A percentile compares a stretch with the other conserved stretches of the same genome.
phyloP scores from a whole-genome alignment of 306 rosid genomes.

The Malus asiatica region DNA sequence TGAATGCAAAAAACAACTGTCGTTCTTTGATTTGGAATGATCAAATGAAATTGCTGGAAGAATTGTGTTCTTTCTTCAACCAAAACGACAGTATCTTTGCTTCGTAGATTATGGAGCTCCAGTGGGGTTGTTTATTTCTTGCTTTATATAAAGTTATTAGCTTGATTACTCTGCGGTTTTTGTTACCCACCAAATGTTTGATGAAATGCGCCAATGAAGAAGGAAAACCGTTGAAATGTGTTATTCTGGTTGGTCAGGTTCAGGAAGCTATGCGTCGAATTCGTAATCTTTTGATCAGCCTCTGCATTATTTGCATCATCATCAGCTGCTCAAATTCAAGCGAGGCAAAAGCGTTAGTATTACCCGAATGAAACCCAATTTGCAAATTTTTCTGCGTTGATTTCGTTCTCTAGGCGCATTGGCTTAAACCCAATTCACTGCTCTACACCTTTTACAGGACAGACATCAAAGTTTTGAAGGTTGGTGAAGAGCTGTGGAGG shows the following conservation, averaged over 20 bases:
- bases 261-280: slow-evolving; percentile 14
- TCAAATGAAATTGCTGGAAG: background rate
- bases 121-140: background rate
- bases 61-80: background rate
- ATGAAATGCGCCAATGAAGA: background rate
- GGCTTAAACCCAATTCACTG: background rate
- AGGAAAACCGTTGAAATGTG: background rate
- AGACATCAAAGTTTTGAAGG: slow-evolving; percentile 46
- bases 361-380: background rate
- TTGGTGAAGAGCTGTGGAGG: slow-evolving; percentile 68
- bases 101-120: too few relatives aligned
- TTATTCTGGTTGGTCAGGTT: slow-evolving; percentile 9
- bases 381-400: background rate
- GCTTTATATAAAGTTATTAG: background rate
- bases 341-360: slow-evolving; percentile 40
- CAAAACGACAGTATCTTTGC: background rate
- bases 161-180: background rate
- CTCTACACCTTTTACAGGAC: slow-evolving; percentile 25
- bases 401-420: background rate
- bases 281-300: slow-evolving; percentile 19
- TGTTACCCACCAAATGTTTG: background rate
- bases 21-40: background rate
- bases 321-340: slow-evolving; percentile 33
- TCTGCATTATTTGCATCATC: slow-evolving; percentile 26
- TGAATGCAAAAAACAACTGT: background rate